phyloP scores from a whole-genome alignment of 2,329 filamentous ascomycete genomes.

The Calonectria pauciramosa region DNA sequence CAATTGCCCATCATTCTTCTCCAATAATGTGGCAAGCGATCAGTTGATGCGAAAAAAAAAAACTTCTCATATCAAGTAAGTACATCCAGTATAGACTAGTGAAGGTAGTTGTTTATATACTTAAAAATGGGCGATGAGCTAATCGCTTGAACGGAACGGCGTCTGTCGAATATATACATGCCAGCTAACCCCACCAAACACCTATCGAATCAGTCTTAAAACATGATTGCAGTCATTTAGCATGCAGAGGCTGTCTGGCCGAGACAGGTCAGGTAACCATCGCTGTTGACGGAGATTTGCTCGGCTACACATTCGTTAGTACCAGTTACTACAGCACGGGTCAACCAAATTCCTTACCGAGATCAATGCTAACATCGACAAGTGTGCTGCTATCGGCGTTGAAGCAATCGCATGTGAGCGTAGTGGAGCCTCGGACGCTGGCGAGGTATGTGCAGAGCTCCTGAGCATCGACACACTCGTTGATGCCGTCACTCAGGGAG shows the following conservation, averaged over 20 bases:
- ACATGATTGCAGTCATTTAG: not conserved
- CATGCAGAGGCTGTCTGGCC: conserved; percentile 1
- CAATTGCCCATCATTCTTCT: too few relatives aligned
- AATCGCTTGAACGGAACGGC: not conserved
- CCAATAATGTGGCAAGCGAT: too few relatives aligned
- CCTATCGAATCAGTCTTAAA: not conserved
- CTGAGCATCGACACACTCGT: conserved; percentile 15
- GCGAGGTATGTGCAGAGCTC: conserved; percentile 18
- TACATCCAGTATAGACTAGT: too few relatives aligned
- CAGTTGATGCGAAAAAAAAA: too few relatives aligned
- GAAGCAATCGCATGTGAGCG: conserved; percentile 3
- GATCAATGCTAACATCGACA: conserved; percentile 2
- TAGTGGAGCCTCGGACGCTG: conserved; percentile 2
- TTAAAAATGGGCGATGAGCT: not conserved
- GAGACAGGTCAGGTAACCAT: conserved; percentile 18
- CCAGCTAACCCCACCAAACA: not conserved
- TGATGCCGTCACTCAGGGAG: conserved; percentile 11
- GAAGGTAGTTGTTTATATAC: not conserved
- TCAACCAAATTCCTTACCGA: not conserved
- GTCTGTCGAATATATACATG: not conserved
- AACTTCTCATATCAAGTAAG: too few relatives aligned
- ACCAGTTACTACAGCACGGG: not conserved
- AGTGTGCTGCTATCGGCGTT: conserved; percentile 6
- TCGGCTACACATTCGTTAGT: conserved; percentile 2
- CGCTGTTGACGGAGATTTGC: conserved; percentile 10